phyloP scores from a whole-genome alignment of 495 filamentous ascomycete species.

The Penicillium coffeae region DNA sequence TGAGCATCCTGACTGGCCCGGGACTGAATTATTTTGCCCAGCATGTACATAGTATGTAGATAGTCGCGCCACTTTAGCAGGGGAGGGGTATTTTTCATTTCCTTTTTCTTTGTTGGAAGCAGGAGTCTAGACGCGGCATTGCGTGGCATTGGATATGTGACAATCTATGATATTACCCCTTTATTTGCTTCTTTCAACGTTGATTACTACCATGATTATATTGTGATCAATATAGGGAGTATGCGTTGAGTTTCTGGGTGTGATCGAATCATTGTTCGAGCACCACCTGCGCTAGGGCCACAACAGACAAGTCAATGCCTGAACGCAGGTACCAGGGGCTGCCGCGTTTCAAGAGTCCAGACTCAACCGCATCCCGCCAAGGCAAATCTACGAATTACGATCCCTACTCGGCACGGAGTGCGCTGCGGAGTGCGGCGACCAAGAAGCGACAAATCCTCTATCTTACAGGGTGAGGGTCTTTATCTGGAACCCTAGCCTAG shows the following conservation, averaged over 20 bases:
- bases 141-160: not conserved
- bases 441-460: too few relatives aligned
- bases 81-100: not conserved
- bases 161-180: not conserved
- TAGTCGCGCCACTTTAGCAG: not conserved
- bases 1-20: constrained; percentile 25
- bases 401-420: not conserved
- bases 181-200: not conserved
- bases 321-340: not conserved
- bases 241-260: too few relatives aligned
- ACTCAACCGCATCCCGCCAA: not conserved
- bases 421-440: not conserved
- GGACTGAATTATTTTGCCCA: constrained; percentile 37
- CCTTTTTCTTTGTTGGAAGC: not conserved
- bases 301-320: not conserved
- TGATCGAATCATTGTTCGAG: too few relatives aligned
- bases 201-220: not conserved
- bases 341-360: not conserved
- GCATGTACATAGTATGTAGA: constrained; percentile 32
- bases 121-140: not conserved
- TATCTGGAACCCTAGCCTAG: constrained; percentile 10
- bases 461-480: not conserved
- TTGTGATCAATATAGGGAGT: too few relatives aligned
- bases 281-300: not conserved
- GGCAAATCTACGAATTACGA: not conserved